These are phyloP conservation scores for Thelonectria blattea DNA, from an alignment of 2,329 filamentous ascomycete genomes.

Conservation along the genomic window DNA sequence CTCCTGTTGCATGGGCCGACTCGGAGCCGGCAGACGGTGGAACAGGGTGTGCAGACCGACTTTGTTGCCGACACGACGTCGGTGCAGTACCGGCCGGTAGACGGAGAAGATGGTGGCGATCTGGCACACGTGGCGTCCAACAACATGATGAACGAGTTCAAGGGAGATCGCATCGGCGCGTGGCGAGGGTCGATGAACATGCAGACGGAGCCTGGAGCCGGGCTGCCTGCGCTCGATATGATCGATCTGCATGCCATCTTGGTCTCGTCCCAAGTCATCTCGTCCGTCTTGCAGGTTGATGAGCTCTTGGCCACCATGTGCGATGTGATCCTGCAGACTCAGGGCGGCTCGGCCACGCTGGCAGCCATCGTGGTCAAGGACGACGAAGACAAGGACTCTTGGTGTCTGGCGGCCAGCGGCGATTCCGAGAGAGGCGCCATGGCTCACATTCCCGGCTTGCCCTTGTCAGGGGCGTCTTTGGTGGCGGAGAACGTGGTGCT, in stretches of 20 bases:
- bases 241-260: constrained; percentile 81
- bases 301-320: constrained; percentile 81
- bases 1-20: constrained; percentile 69
- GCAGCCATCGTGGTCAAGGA: constrained; percentile 79
- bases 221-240: constrained; percentile 80
- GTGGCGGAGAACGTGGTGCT: constrained; percentile 80
- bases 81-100: constrained; percentile 57
- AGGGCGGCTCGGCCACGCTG: constrained; percentile 71
- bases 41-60: constrained; percentile 73
- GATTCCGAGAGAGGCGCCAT: constrained; percentile 72
- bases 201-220: constrained; percentile 62
- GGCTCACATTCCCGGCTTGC: constrained; percentile 69
- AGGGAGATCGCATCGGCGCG: constrained; percentile 65
- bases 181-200: constrained; percentile 66
- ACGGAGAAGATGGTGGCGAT: constrained; percentile 53
- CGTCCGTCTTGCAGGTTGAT: constrained; percentile 77
- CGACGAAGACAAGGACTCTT: constrained; percentile 64
- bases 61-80: constrained; percentile 64
- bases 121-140: constrained; percentile 50
- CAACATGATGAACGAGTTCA: constrained; percentile 52
- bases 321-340: constrained; percentile 79
- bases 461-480: constrained; percentile 68
- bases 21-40: constrained; percentile 62
- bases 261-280: constrained; percentile 79
- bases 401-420: constrained; percentile 77